These are phyloP conservation scores for Striga asiatica DNA, from an alignment of 257 asterid species.

Conservation along the genomic window DNA sequence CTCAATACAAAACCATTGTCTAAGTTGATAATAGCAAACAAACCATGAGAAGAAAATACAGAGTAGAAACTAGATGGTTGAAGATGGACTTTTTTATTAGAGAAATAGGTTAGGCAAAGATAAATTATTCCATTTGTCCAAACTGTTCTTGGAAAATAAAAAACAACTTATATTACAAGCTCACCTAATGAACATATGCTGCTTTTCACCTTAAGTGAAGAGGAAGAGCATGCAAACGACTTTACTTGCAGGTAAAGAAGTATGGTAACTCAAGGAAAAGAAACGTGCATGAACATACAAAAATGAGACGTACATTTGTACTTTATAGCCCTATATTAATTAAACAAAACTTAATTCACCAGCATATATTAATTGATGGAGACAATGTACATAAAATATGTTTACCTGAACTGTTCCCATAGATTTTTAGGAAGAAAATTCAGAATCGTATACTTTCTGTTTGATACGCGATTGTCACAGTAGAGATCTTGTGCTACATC, in stretches of 20 bases:
- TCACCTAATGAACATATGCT: constrained; percentile 8
- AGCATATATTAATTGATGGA: constrained; percentile 7
- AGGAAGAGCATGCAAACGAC: constrained; percentile 11
- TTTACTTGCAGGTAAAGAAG: background rate
- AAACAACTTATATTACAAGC: background rate
- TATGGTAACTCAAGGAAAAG: background rate
- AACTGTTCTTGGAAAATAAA: background rate
- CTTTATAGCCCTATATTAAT: background rate
- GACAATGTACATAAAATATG: background rate
- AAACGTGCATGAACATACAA: background rate
- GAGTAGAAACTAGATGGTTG: background rate
- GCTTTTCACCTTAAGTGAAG: background rate
- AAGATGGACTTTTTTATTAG: background rate
- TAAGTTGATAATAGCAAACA: background rate
- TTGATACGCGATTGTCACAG: constrained; percentile 91
- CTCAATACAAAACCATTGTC: background rate
- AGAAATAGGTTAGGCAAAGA: constrained; percentile 5
- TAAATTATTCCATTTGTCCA: too few species aligned
- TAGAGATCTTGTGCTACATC: constrained; percentile 51
- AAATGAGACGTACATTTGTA: constrained; percentile 5
- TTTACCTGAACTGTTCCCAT: constrained; percentile 97
- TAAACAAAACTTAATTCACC: background rate
- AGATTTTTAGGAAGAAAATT: constrained; percentile 95
- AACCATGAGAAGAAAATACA: constrained; percentile 1
- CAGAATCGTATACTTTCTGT: constrained; percentile 85